phyloP scores from a whole-genome alignment of 176 grass and related monocot species.

The Rhynchospora pubera region DNA sequence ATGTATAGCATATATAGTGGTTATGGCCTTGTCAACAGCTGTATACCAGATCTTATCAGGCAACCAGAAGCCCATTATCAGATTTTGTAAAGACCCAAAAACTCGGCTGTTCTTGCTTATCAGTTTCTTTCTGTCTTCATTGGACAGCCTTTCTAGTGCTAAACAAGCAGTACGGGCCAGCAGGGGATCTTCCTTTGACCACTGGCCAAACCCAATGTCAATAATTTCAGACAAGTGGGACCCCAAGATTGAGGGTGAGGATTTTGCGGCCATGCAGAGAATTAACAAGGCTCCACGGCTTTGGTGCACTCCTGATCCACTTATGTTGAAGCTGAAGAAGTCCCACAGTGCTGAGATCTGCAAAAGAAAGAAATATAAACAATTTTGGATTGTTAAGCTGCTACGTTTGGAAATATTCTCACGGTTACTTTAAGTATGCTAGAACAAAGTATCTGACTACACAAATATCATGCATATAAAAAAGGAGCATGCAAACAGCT shows the following conservation, averaged over 20 bases:
- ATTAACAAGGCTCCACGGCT: constrained; percentile 81
- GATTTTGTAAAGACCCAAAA: constrained; percentile 54
- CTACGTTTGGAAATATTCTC: neutral
- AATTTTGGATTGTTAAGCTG: neutral
- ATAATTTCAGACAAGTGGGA: constrained; percentile 85
- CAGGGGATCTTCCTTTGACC: constrained; percentile 91
- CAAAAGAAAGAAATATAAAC: neutral
- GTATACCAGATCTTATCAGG: constrained; percentile 91
- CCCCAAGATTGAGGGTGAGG: constrained; percentile 65
- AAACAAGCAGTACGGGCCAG: constrained; percentile 88
- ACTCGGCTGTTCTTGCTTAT: constrained; percentile 46
- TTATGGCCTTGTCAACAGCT: constrained; percentile 77
- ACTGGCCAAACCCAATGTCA: constrained; percentile 92
- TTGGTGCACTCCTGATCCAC: constrained; percentile 51
- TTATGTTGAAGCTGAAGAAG: constrained; percentile 79
- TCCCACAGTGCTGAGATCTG: constrained; percentile 87
- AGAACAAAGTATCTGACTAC: neutral
- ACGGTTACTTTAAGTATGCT: neutral
- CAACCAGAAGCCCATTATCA: constrained; percentile 60
- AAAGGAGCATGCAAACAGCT: neutral
- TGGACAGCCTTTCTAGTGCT: constrained; percentile 74
- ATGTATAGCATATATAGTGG: constrained; percentile 63
- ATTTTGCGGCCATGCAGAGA: constrained; percentile 91
- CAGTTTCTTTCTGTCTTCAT: constrained; percentile 81
- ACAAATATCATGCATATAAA: constrained; percentile 1